Evolutionary conservation across 331 rosid genomes (phyloP).

Genomic region (Arachis monticola): DNA sequence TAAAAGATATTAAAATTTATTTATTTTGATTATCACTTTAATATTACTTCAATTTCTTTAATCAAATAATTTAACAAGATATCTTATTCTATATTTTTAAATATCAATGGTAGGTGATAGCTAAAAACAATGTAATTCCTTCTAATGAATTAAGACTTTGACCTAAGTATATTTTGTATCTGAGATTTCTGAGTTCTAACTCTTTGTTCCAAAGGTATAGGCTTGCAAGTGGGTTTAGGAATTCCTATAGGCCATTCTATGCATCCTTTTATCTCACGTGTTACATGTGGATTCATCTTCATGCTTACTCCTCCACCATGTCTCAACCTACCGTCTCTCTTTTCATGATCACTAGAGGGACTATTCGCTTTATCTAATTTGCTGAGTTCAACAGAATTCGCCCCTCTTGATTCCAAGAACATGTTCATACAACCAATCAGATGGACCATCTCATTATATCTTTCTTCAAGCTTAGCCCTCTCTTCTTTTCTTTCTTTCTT

Average conservation of each 20-base stretch:
- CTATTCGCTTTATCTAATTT: slow-evolving; percentile 3
- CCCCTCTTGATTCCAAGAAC: slow-evolving; percentile 50
- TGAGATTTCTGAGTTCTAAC: slow-evolving; percentile 59
- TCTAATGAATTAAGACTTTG: slow-evolving; percentile 41
- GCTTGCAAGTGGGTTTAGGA: slow-evolving; percentile 43
- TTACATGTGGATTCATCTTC: slow-evolving; percentile 60
- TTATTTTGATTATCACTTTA: too few species aligned
- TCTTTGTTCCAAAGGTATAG: slow-evolving; percentile 51
- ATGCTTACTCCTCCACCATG: too few species aligned
- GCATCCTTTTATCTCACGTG: slow-evolving; percentile 67
- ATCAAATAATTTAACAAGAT: too few species aligned
- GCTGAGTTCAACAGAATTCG: slow-evolving; percentile 17
- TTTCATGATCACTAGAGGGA: not conserved
- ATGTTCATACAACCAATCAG: too few species aligned
- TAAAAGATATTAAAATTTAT: too few species aligned
- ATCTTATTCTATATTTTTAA: too few species aligned
- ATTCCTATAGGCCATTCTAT: slow-evolving; percentile 60
- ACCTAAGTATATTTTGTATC: slow-evolving; percentile 55
- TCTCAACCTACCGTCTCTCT: not conserved
- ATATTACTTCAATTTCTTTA: too few species aligned
- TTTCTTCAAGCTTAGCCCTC: slow-evolving; percentile 47
- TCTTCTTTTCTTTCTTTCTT: slow-evolving; percentile 51
- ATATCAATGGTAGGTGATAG: too few species aligned
- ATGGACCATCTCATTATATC: slow-evolving; percentile 52
- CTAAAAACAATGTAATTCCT: too few species aligned